Base-by-base conservation (phyloP, 2,329 filamentous ascomycete genomes). In the Knufia fluminis region DNA sequence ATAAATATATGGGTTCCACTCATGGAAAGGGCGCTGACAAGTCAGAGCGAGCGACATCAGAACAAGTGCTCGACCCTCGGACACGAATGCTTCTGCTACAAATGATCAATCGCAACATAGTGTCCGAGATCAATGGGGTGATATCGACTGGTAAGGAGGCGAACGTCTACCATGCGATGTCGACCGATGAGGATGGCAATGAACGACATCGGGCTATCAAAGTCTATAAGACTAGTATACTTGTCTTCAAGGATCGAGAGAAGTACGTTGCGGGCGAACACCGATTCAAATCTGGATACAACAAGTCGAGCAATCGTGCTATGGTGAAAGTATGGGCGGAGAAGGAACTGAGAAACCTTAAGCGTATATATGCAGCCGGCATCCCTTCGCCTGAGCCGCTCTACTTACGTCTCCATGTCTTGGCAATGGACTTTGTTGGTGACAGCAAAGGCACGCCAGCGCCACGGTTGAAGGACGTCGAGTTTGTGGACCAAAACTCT, bases 261-360 rank as follows among this genome's bases (percentile, higher is more conserved):
- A 85, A 89, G 61, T 98, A 98, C 68, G 92, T 98, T 54, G 85
- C 85, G 1, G 92, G 92, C 57, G 92, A 98, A 69, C 89, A 90
- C 69, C 78, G 92, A 20, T 98, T 98, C 74, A 80, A 87, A 59
- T 77, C 82, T 54, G 91, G 91, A 44, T 92, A 91, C 64, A 92
- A 91, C 70, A 97, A 96, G 73, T 85, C 85, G 57, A 94, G 89
- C 69, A 95, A 89, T 71, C 80, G 90, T 43, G 89, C 91, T 58
- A 97, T 97, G 91, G 91, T 98, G 58, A 94, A 95, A 68, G 75
- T 96, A 20, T 98, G 92, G 92, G 94, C 94, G 0, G 91, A 98
- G 70, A 98, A 98, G 70, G 92, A 98, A 70, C 94, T 94, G 72
- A 80, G 92, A 36, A 98, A 98, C 68, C 69, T 98, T 61, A 83